Base-by-base conservation (phyloP, 2,329 filamentous ascomycete species). In the Fusarium sp. region DNA sequence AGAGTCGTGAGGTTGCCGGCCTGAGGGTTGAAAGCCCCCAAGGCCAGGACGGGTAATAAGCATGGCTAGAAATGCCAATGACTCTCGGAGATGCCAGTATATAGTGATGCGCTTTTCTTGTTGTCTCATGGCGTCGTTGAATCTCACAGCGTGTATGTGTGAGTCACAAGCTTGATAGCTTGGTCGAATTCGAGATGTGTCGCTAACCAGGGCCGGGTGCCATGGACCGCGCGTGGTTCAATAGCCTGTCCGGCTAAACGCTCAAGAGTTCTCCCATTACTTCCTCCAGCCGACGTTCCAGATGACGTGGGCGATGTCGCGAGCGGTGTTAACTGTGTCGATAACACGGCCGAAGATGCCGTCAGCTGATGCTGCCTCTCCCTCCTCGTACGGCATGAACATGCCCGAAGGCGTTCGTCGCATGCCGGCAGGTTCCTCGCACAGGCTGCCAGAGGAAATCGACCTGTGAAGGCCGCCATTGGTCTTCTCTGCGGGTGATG, bases 381-480 rank as follows among this genome's bases (percentile, higher is more conserved):
- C 91, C 76, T 95, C 93, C 76, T 95, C 93, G 77, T 92, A 93
- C 9, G 95, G 94, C 93, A 97, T 95, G 78, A 97, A 93, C 94
- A 97, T 97, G 76, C 95, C 95, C 42, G 94, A 97, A 60, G 91
- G 87, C 22, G 94, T 97, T 75, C 95, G 89, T 71, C 92, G 91
- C 86, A 97, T 92, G 62, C 92, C 91, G 20, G 83, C 85, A 50
- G 87, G 85, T 68, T 90, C 87, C 22, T 84, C 85, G n/a, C 80
- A 82, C n/a, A 89, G 81, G 70, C 85, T 87, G 78, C 81, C 81
- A 45, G 85, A 82, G 27, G 89, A 89, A n/a, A 84, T 78, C 22
- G 88, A 86, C 66, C 87, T 85, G 40, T 85, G 84, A n/a, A 88
- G 74, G 14, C 83, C 84, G 35, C 77, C 71, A 47, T 68, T 74